These are phyloP conservation scores for Ganoderma multipileum DNA, from an alignment of 1,284 basidiomycete genomes.

Conservation along the genomic window DNA sequence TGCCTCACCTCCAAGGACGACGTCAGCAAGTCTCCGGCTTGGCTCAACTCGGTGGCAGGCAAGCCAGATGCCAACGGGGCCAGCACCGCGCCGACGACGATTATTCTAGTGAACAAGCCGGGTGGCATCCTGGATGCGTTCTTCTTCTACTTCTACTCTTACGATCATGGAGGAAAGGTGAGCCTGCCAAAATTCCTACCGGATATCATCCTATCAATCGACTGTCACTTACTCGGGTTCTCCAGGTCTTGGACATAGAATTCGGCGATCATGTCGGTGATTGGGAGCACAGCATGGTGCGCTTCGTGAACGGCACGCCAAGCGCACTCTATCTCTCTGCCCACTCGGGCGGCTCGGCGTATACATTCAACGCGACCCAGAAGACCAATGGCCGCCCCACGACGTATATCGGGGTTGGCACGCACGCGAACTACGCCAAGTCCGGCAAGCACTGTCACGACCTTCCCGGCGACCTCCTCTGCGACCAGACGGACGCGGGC, in stretches of 20 bases:
- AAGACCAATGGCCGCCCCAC: constrained; percentile 36
- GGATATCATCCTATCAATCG: not conserved
- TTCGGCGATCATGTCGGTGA: constrained; percentile 43
- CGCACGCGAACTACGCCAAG: constrained; percentile 43
- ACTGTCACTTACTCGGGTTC: not conserved
- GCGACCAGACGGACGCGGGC: constrained; percentile 34
- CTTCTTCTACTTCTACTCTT: constrained; percentile 49
- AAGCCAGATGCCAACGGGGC: constrained; percentile 37
- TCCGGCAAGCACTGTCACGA: constrained; percentile 38
- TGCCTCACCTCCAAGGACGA: constrained; percentile 41
- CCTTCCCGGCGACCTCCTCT: constrained; percentile 33
- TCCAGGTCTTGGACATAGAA: constrained; percentile 37
- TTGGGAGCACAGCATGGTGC: constrained; percentile 47
- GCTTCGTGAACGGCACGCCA: constrained; percentile 43
- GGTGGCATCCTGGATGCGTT: constrained; percentile 46
- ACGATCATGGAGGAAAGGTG: constrained; percentile 38
- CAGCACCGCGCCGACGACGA: constrained; percentile 39
- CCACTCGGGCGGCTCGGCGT: constrained; percentile 43
- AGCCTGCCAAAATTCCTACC: not conserved
- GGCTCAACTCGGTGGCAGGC: constrained; percentile 34
- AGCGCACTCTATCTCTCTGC: constrained; percentile 43
- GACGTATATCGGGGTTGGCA: constrained; percentile 39
- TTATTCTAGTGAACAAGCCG: constrained; percentile 42
- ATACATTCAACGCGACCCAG: constrained; percentile 34
- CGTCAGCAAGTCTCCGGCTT: constrained; percentile 35